Conservation (phyloP, 768 basidiomycete genomes). For the Lactifluus echinatus region DNA sequence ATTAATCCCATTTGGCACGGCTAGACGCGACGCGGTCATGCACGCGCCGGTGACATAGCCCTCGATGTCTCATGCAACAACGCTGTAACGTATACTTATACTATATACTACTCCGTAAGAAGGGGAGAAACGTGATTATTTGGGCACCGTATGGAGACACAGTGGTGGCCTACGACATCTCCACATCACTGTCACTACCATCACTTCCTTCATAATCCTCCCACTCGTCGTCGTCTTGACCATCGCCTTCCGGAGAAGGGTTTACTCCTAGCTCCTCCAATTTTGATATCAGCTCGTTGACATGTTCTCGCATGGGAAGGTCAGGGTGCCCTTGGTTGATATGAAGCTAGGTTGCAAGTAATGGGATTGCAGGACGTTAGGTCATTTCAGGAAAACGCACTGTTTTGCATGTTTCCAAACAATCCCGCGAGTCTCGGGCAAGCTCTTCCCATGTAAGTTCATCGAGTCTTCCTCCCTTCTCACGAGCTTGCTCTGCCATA, state of each 20-base stretch:
- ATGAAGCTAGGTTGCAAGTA: conserved; percentile 46
- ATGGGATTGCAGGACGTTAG: background rate
- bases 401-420: conserved; percentile 73
- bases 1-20: background rate
- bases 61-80: no score
- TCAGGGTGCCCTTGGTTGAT: conserved; percentile 66
- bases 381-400: conserved; percentile 33
- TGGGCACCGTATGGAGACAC: background rate
- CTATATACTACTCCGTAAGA: conserved; percentile 2
- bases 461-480: conserved; percentile 37
- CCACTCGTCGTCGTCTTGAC: conserved; percentile 45
- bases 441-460: conserved; percentile 69
- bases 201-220: conserved; percentile 54
- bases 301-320: conserved; percentile 65
- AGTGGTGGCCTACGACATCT: conserved; percentile 28
- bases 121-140: background rate
- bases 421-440: conserved; percentile 68
- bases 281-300: conserved; percentile 58
- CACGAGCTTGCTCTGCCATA: conserved; percentile 63
- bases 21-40: no score
- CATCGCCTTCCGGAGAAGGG: conserved; percentile 50
- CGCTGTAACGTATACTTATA: no score
- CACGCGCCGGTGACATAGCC: background rate
- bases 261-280: conserved; percentile 60
- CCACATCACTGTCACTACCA: conserved; percentile 38